Conservation (phyloP, 2,329 filamentous ascomycete species). For the Cladosporium sp. region DNA sequence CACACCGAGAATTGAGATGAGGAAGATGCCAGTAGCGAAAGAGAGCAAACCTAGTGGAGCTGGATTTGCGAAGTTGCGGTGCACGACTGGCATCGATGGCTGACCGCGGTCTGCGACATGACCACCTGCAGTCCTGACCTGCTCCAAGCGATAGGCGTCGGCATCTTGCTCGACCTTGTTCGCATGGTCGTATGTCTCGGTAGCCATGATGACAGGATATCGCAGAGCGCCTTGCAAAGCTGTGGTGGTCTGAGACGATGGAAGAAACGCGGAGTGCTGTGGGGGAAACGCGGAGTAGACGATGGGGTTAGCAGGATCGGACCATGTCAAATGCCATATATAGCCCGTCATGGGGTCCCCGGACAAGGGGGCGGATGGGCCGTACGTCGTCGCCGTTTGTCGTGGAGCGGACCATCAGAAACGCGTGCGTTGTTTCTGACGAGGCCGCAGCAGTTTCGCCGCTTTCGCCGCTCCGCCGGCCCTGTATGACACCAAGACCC, state of each 20-base stretch:
- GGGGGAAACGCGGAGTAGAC: not conserved
- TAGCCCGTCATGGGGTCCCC: not conserved
- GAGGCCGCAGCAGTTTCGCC: not conserved
- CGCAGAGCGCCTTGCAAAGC: too few species aligned
- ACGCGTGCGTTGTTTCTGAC: not conserved
- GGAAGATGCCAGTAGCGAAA: conserved; percentile 34
- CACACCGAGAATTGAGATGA: conserved; percentile 23
- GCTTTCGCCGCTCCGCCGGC: too few species aligned
- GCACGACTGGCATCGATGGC: conserved; percentile 26
- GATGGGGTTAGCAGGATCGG: not conserved
- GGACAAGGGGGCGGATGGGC: not conserved
- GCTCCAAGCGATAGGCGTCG: conserved; percentile 7
- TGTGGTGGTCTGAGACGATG: too few species aligned
- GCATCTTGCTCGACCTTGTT: not conserved
- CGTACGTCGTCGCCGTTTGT: not conserved
- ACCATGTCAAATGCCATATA: not conserved
- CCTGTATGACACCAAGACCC: too few species aligned
- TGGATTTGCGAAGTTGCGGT: conserved; percentile 28
- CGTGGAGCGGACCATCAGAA: too few species aligned
- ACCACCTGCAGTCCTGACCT: conserved; percentile 11
- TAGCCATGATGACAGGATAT: too few species aligned
- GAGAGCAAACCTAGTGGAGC: conserved; percentile 35
- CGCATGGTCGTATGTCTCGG: conserved; percentile 7
- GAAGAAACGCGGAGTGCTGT: too few species aligned
- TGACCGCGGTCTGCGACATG: conserved; percentile 17